phyloP scores from a whole-genome alignment of 1,284 basidiomycete species.

The Cystobasidium pallidum region DNA sequence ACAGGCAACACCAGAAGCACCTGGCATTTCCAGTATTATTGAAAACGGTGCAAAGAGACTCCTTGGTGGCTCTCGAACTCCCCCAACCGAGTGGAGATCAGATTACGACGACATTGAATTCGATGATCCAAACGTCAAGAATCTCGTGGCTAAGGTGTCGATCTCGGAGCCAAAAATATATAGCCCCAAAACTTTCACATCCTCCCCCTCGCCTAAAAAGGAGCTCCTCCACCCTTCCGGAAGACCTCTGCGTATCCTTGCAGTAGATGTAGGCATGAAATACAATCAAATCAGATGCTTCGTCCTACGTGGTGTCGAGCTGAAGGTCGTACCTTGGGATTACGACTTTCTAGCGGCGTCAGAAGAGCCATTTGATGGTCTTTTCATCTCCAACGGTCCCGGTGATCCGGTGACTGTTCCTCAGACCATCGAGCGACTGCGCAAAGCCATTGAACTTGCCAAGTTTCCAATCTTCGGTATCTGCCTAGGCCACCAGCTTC shows the following conservation, averaged over 20 bases:
- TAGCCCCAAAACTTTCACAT: constrained; percentile 63
- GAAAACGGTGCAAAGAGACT: constrained; percentile 60
- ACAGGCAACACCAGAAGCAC: constrained; percentile 1
- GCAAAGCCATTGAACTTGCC: constrained; percentile 70
- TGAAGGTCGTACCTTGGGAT: constrained; percentile 98
- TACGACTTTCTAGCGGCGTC: constrained; percentile 80
- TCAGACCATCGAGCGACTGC: constrained; percentile 71
- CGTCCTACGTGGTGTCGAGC: constrained; percentile 85
- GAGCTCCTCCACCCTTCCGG: constrained; percentile 75
- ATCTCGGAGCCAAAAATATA: constrained; percentile 70
- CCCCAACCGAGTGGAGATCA: constrained; percentile 68
- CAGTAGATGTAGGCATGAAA: constrained; percentile 98
- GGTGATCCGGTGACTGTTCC: constrained; percentile 90
- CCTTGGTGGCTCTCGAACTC: constrained; percentile 53
- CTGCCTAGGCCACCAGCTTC: constrained; percentile 96
- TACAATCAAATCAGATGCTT: constrained; percentile 99
- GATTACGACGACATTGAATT: constrained; percentile 82
- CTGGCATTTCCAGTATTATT: constrained; percentile 54
- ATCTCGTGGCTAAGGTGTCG: constrained; percentile 90
- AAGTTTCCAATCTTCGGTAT: constrained; percentile 96
- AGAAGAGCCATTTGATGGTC: constrained; percentile 83
- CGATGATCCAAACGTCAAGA: constrained; percentile 83
- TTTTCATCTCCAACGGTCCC: constrained; percentile 98
- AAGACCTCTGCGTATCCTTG: constrained; percentile 80
- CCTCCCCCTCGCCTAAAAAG: constrained; percentile 59